Evolutionary conservation across 306 rosid species (phyloP), one percentile per base, ranked within the genome.

Genomic region (Castanopsis chinensis): DNA sequence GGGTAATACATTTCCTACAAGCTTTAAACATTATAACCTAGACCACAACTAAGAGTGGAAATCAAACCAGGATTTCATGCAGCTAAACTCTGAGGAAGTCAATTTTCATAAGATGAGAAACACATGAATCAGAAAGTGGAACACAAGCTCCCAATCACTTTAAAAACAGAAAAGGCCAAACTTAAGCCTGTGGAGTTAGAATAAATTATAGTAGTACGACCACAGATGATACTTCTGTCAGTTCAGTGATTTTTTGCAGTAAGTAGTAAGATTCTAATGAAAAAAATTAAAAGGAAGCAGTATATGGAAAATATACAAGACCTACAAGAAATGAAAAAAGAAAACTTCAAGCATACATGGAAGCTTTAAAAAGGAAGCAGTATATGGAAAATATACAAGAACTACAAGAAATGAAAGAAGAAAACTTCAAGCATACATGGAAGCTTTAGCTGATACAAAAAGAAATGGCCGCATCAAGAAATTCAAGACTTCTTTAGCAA

Each of bases 41-140:
- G 33, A 21, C 65, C 14, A 23, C 32, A 59, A 59, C 33, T 59
- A 23, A 59, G 23, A 23, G 65, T 59, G 32, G 65, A 59, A 9
- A 11, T 59, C 65, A 59, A 59, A 59, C 30, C 33, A 23, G 25
- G 65, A 67, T 18, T 9, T 35, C 32, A 15, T 17, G 71, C 21
- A 35, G 27, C n/a, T 4, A 18, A 67, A 68, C 25, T 5, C 17
- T 1, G 27, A 3, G 20, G 51, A 35, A 68, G 25, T 17, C 19
- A 77, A 3, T n/a, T 53, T 55, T 55, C 25, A 74, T 30, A 65
- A 53, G 59, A 57, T 64, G 78, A 79, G 32, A 73, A 53, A 19
- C 51, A 73, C 54, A 11, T 58, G 7, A 54, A 35, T 55, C 41
- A 69, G 37, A 51, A 23, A n/a, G 7, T 17, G 19, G 52, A 11